Evolutionary conservation across 495 filamentous ascomycete genomes (phyloP), one percentile per base, ranked within the genome.

Genomic region (Staphylotrichum tortipilum): DNA sequence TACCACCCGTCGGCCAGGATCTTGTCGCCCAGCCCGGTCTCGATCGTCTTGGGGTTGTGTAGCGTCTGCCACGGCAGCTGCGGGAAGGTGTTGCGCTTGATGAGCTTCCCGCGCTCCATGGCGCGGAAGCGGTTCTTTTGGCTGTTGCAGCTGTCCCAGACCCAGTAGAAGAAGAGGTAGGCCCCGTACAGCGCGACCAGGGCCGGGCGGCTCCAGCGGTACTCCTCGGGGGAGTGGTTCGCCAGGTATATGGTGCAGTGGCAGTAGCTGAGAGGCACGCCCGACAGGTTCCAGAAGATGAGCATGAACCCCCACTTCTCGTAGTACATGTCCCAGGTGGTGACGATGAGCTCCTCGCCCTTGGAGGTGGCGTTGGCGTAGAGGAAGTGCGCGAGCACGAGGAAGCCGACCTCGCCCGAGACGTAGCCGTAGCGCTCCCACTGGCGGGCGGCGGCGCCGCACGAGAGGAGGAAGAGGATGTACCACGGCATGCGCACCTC

Each of bases 231-330:
- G 54, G 84, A 69, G 68, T 95, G 88, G 70, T 84, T 91, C 50
- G 88, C 90, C 55, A 98, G 80, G 72, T 90, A 98, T 60, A 98
- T 75, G 30, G 85, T 89, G 77, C 86, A 94, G 75, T 98, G 91
- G 76, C 92, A 97, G 78, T 98, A 98, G 51, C 81, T 89, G 37
- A 97, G 74, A 12, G 92, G 92, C 15, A 98, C 92, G 54, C 92
- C 92, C 47, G 89, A 89, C 63, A 98, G 73, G 70, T 98, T 98
- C 92, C 92, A 98, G 80, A 98, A 98, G 68, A 95, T 95, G 47
- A 98, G 78, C 91, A 98, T 95, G 74, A 97, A 98, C 58, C 92
- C 92, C 88, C 89, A 95, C 76, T 98, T 98, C 76, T 98, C 92
- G 63, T 91, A 90, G 76, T 94, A 95, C 88, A 98, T 96, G 67